phyloP scores from a whole-genome alignment of 257 asterid species.

The Solanum tacnaense region DNA sequence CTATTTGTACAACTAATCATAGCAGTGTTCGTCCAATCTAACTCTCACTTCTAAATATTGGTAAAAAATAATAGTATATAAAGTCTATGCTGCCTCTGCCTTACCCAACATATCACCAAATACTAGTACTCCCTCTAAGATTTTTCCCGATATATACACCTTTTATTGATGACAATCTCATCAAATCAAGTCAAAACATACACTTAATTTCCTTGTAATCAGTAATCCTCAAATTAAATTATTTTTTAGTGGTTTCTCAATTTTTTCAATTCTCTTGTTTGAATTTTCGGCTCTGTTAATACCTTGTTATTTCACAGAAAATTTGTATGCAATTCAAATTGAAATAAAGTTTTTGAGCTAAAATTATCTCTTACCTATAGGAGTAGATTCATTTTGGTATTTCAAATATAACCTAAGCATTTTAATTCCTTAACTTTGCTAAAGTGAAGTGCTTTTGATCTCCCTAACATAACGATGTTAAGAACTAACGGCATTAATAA shows the following conservation, averaged over 20 bases:
- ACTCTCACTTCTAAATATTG: too few relatives aligned
- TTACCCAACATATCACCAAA: too few relatives aligned
- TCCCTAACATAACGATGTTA: background rate
- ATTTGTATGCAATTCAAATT: background rate
- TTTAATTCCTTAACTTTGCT: background rate
- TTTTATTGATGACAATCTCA: background rate
- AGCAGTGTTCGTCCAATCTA: too few relatives aligned
- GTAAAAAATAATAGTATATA: too few relatives aligned
- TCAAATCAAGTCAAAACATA: background rate
- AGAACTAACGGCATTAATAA: too few relatives aligned
- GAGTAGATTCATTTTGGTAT: background rate
- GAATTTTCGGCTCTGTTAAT: background rate
- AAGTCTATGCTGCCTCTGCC: too few relatives aligned
- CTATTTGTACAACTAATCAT: too few relatives aligned
- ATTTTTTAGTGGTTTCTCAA: background rate
- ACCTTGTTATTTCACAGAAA: background rate
- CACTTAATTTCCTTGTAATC: background rate
- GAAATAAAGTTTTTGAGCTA: too few relatives aligned
- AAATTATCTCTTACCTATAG: background rate
- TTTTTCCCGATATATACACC: background rate
- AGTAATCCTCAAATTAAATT: background rate
- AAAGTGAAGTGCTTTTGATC: background rate
- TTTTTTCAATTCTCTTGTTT: too few relatives aligned
- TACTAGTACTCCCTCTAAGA: background rate
- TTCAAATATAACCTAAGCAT: background rate